A percentile compares a stretch with the other conserved stretches of the same genome.
These are phyloP conservation scores for Solanum pennellii DNA, from an alignment of 257 asterid species.

Conservation along the genomic window DNA sequence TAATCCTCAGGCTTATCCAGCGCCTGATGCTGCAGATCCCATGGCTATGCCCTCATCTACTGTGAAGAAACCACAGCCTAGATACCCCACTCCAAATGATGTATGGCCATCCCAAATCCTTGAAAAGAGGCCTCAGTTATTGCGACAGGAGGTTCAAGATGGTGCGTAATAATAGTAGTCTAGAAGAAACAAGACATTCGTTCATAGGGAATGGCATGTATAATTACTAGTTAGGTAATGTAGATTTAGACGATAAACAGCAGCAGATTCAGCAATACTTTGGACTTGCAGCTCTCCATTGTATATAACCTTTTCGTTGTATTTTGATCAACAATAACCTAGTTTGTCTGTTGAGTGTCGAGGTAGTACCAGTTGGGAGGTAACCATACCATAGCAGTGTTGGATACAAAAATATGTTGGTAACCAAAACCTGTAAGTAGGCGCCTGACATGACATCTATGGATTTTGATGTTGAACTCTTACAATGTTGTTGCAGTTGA, in stretches of 20 bases:
- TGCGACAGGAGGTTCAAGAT: constrained; percentile 3
- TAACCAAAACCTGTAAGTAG: neutral
- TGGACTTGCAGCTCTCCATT: neutral
- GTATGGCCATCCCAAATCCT: constrained; percentile 46
- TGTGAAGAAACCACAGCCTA: constrained; percentile 51
- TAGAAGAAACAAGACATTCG: neutral
- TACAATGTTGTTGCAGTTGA: neutral
- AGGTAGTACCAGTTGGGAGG: neutral
- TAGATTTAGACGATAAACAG: neutral
- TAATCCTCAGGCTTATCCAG: constrained; percentile 7
- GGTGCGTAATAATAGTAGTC: neutral
- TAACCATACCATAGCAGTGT: neutral
- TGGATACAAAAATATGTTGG: neutral
- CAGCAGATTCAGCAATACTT: neutral
- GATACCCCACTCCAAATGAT: constrained; percentile 47
- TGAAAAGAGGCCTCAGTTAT: constrained; percentile 15
- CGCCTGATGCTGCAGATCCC: constrained; percentile 1
- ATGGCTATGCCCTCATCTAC: constrained; percentile 2
- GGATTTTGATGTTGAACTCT: neutral
- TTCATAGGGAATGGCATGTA: neutral
- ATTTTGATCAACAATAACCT: neutral
- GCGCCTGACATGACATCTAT: neutral
- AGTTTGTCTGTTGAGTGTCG: neutral
- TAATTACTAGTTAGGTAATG: neutral
- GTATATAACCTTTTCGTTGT: neutral